Evolutionary conservation across 2,329 filamentous ascomycete species (phyloP), one percentile per base, ranked within the genome.

Genomic region (Alternaria angustiovoidea): DNA sequence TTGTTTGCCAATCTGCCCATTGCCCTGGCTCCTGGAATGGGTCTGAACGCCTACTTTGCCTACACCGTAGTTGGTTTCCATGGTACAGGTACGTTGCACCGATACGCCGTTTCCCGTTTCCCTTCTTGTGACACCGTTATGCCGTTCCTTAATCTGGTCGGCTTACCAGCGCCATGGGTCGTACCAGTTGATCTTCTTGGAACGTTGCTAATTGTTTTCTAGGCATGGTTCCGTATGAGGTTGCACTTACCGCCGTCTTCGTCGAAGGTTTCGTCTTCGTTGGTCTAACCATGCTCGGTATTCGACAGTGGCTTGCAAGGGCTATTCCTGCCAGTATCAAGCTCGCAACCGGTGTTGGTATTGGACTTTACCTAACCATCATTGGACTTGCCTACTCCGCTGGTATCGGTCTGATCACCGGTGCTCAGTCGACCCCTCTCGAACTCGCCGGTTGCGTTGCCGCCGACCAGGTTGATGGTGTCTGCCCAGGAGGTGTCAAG

Each of bases 181-280:
- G 32, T 51, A 57, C 61, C 42, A 41, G 8, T 39, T 48, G 30
- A 24, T 49, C 42, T 52, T 30, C 20, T 39, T 51, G 54, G 61
- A 55, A 62, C 56, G 22, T 36, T 54, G 47, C 67, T 71, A 47
- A 74, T 66, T 66, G 34, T 51, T 57, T 61, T 66, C 42, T 65
- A 72, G 74, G 75, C 2, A 83, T 85, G 36, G 88, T 96, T 8
- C 88, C 91, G 1, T 96, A 92, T 74, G 78, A 86, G 54, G 85
- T 94, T 42, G 93, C 93, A 34, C 81, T 96, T 38, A 95, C 92
- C 4, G 92, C 93, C 54, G 93, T 95, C 66, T 96, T 96, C 75
- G 89, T 95, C 14, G 93, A 96, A 78, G 93, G 93, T 38, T 91
- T 91, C 77, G 89, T 96, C 63, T 96, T 96, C 79, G 87, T 96